These are phyloP conservation scores for Centella asiatica DNA, from an alignment of 129 eudicot genomes.

Conservation along the genomic window DNA sequence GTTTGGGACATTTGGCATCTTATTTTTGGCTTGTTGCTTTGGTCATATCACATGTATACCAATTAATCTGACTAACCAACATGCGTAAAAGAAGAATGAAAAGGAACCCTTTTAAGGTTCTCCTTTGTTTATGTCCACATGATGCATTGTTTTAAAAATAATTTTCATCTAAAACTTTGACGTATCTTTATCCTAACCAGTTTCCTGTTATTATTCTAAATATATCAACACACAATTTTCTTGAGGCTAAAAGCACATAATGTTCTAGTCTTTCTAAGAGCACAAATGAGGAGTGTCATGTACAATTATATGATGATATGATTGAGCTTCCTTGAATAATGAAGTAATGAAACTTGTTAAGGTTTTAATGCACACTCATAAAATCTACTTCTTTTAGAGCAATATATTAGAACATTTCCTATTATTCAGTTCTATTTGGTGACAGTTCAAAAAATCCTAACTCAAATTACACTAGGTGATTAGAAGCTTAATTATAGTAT, in stretches of 20 bases:
- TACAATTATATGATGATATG: not conserved
- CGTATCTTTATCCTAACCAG: not conserved
- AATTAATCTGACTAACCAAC: not conserved
- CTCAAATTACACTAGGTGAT: too few species aligned
- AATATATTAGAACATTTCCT: too few species aligned
- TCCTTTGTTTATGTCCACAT: constrained; percentile 7
- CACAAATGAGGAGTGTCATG: not conserved
- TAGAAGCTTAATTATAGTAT: too few species aligned
- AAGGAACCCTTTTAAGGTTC: constrained; percentile 4
- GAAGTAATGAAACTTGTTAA: not conserved
- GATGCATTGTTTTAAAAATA: not conserved
- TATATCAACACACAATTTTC: too few species aligned
- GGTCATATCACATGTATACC: not conserved
- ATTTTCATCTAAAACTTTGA: not conserved
- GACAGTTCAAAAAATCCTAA: too few species aligned
- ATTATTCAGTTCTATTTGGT: too few species aligned
- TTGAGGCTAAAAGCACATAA: too few species aligned
- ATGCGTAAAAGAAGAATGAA: not conserved
- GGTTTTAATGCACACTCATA: too few species aligned
- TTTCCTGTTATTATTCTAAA: not conserved
- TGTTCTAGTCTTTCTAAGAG: not conserved
- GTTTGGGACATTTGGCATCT: not conserved
- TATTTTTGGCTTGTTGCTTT: not conserved
- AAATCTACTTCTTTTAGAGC: too few species aligned
- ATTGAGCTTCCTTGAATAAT: not conserved